Evolutionary conservation across 306 rosid species (phyloP).

Genomic region (Glycine tomentella): DNA sequence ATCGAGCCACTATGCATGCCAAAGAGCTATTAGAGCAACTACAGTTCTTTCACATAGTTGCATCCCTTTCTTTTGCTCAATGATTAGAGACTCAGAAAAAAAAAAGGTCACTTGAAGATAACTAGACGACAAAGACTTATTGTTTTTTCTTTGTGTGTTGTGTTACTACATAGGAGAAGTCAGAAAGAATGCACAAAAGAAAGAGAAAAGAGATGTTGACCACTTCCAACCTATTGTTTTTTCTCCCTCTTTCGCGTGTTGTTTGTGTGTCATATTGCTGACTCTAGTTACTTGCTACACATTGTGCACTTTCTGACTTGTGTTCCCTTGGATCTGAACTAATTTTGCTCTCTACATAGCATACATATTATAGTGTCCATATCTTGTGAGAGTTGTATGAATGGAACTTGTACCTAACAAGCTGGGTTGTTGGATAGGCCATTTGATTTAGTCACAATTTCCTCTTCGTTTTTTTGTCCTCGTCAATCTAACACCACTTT

Average conservation of each 20-base stretch:
- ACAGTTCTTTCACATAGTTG: constrained; percentile 93
- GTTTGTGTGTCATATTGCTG: constrained; percentile 42
- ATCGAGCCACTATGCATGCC: constrained; percentile 66
- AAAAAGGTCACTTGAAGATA: not conserved
- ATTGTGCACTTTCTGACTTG: constrained; percentile 50
- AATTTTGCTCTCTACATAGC: not conserved
- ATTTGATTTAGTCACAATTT: constrained; percentile 20
- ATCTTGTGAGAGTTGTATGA: constrained; percentile 47
- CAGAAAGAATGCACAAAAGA: constrained; percentile 36
- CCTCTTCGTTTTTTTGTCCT: constrained; percentile 15
- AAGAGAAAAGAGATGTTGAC: constrained; percentile 32
- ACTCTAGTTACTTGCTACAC: constrained; percentile 43
- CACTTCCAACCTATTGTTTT: constrained; percentile 7
- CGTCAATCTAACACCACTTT: not conserved
- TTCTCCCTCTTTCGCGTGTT: constrained; percentile 29
- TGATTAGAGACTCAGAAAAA: not conserved
- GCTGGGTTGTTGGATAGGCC: constrained; percentile 20
- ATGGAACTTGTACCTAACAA: constrained; percentile 46
- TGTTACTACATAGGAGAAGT: not conserved
- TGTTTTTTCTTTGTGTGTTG: constrained; percentile 27
- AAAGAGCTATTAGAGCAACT: constrained; percentile 74
- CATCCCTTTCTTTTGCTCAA: constrained; percentile 74
- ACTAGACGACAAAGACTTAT: constrained; percentile 5
- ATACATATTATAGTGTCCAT: constrained; percentile 34
- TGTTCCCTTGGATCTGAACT: constrained; percentile 38